Evolutionary conservation across 768 basidiomycete species (phyloP), one percentile per base, ranked within the genome.

Genomic region (Suillus discolor): DNA sequence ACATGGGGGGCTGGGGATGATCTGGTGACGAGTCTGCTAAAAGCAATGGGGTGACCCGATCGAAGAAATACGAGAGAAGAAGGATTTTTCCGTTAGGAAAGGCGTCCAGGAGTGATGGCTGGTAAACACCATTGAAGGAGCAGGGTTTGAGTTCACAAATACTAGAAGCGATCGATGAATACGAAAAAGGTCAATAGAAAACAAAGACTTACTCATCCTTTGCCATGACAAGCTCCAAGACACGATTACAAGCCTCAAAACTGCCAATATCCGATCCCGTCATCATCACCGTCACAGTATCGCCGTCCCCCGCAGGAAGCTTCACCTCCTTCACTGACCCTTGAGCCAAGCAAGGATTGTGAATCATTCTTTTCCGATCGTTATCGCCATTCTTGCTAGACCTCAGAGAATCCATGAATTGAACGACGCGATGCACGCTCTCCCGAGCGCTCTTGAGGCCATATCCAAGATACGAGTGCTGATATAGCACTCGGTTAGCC

Each of bases 41-140:
- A 59, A 95, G 79, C 66, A 99, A 86, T 0, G 96, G 97, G 34
- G 83, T 79, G 65, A 97, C 83, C 44, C 97, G 92, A 82, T 99
- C 97, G 80, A 95, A 97, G 80, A 99, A 99, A 84, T 99, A 99
- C 28, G 96, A 97, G 2, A 99, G 84, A n/a, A 97, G 87, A 34
- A 97, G 86, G 67, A 97, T 84, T 72, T 89, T 89, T 65, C 97
- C 97, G 12, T 82, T 78, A 1, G 91, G 87, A 86, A 98, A 98
- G 12, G 93, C 89, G 67, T 97, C 92, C 65, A 92, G 81, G 31
- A 99, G 82, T 16, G 92, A 91, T 2, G 97, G 97, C 75, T 99
- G 97, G 79, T 99, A 99, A 31, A 97, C 94, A 15, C 97, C 97
- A 72, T 94, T 89, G 81, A 99, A 99, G 6, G 97, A 93, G 75